Conservation (phyloP, 2,329 filamentous ascomycete species). For the Coniochaeta sp. region DNA sequence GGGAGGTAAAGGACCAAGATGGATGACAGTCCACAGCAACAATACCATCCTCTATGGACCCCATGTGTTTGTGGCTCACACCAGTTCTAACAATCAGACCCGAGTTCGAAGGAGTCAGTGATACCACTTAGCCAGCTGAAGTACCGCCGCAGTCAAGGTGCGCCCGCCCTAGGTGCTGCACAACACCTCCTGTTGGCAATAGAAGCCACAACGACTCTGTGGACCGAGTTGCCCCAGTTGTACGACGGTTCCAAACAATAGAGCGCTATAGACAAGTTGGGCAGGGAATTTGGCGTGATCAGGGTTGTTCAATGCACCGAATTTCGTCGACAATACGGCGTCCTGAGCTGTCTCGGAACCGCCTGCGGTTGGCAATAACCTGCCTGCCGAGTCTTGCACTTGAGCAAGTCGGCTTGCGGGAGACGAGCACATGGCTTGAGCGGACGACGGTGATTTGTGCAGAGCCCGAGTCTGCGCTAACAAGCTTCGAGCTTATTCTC, state of each 20-base stretch:
- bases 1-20: not conserved
- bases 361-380: not conserved
- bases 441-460: slow-evolving; percentile 5
- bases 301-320: not conserved
- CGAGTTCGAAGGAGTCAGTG: not conserved
- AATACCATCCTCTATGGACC: not conserved
- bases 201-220: not conserved
- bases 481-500: not conserved
- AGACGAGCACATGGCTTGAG: slow-evolving; percentile 5
- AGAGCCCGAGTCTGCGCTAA: not conserved
- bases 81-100: not conserved
- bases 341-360: not conserved
- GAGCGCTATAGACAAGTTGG: not conserved
- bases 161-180: not conserved
- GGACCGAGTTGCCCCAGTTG: not conserved
- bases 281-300: not conserved
- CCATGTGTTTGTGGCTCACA: not conserved
- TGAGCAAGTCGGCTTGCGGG: not conserved
- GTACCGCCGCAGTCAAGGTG: not conserved
- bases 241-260: not conserved
- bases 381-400: not conserved
- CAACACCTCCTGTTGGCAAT: not conserved
- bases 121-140: not conserved
- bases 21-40: not conserved
- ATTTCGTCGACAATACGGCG: not conserved